Conservation (phyloP, 805 yeast genomes). For the Saccharomycopsis capsularis region DNA sequence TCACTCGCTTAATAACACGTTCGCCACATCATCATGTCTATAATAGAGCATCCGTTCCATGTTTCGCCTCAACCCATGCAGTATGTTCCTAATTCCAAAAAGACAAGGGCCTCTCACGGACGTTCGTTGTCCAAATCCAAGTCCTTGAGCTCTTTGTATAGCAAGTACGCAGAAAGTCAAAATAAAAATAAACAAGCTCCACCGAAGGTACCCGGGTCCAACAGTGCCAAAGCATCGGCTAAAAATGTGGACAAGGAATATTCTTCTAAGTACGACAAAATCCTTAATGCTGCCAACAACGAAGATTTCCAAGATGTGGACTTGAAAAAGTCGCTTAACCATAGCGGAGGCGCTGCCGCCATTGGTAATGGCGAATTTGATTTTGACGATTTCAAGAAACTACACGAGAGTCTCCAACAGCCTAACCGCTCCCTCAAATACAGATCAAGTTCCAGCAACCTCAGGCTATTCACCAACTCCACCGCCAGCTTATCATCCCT, state of each 20-base stretch:
- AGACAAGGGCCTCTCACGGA: too few species aligned
- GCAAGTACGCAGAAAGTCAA: neutral
- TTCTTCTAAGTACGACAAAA: neutral
- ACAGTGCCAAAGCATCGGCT: neutral
- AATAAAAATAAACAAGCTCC: neutral
- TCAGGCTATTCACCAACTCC: neutral
- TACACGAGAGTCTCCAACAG: conserved; percentile 14
- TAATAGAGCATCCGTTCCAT: too few species aligned
- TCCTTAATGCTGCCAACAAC: conserved; percentile 6
- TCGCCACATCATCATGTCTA: too few species aligned
- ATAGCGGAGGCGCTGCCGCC: neutral
- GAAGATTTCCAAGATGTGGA: conserved; percentile 21
- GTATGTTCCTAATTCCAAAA: too few species aligned
- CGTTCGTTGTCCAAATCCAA: neutral
- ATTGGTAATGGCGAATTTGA: conserved; percentile 2
- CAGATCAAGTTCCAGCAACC: conserved; percentile 5
- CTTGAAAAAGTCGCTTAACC: neutral
- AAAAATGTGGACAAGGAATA: neutral
- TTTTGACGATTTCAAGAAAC: conserved; percentile 16
- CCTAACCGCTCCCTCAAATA: conserved; percentile 5
- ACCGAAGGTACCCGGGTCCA: too few species aligned
- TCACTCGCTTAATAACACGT: too few species aligned
- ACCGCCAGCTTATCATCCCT: conserved; percentile 8
- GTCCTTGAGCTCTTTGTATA: neutral
- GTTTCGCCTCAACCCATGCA: too few species aligned